A percentile compares a stretch with the other conserved stretches of the same genome.
phyloP scores from a whole-genome alignment of 305 asterid species.

The Ilex paraguariensis region DNA sequence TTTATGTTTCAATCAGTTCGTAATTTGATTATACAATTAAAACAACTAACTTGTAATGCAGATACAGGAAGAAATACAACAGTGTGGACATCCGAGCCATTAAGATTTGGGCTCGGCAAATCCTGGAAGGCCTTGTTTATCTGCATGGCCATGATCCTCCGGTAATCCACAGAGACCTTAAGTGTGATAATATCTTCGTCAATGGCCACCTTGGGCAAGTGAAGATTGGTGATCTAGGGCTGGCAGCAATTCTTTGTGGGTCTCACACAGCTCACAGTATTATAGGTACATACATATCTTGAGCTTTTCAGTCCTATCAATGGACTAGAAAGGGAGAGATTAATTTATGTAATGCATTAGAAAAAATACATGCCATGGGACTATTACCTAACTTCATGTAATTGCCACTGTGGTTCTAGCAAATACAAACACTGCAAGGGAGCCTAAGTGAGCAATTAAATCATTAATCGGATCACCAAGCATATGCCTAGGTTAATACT shows the following conservation, averaged over 20 bases:
- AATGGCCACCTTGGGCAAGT: constrained; percentile 99
- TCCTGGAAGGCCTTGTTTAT: constrained; percentile 84
- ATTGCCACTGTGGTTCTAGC: too few species aligned
- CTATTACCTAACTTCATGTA: too few species aligned
- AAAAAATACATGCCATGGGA: too few species aligned
- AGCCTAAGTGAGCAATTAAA: too few species aligned
- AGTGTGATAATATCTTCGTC: constrained; percentile 92
- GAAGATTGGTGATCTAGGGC: constrained; percentile 93
- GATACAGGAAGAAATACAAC: constrained; percentile 78
- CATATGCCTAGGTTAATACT: too few species aligned
- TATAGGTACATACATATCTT: constrained; percentile 43
- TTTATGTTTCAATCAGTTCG: too few species aligned
- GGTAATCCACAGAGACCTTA: constrained; percentile 91
- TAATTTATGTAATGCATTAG: too few species aligned
- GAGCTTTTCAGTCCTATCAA: not conserved
- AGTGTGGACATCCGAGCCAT: constrained; percentile 66
- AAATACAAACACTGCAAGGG: too few species aligned
- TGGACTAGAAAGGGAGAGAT: too few species aligned
- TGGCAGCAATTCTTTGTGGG: constrained; percentile 71
- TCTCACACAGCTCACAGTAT: constrained; percentile 81
- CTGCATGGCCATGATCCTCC: constrained; percentile 90
- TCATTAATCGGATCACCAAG: too few species aligned
- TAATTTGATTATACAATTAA: not conserved
- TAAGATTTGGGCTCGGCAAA: constrained; percentile 89
- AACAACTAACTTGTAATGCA: constrained; percentile 29